These are phyloP conservation scores for Rubia yunnanensis DNA, from an alignment of 257 asterid species.

Conservation along the genomic window DNA sequence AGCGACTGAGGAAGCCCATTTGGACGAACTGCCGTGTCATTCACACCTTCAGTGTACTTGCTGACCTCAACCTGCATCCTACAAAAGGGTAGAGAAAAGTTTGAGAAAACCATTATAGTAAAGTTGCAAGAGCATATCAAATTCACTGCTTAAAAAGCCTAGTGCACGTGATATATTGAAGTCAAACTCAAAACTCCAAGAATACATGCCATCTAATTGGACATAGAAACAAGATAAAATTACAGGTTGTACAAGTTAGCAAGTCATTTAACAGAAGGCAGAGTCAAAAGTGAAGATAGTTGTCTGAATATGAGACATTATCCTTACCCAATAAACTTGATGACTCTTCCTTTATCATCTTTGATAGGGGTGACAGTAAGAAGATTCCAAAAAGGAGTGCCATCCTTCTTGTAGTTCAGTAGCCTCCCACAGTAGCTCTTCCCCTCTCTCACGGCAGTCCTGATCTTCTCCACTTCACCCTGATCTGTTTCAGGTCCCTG, in stretches of 20 bases:
- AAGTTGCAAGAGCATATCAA: not conserved
- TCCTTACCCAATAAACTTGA: constrained; percentile 86
- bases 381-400: constrained; percentile 95
- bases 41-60: constrained; percentile 90
- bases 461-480: constrained; percentile 71
- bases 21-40: constrained; percentile 73
- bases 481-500: constrained; percentile 91
- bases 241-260: not conserved
- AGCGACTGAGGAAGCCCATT: constrained; percentile 90
- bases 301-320: not conserved
- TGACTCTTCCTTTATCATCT: constrained; percentile 68
- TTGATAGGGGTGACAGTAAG: constrained; percentile 89
- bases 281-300: not conserved
- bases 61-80: constrained; percentile 99
- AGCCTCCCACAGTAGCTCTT: constrained; percentile 92
- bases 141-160: not conserved
- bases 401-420: constrained; percentile 88
- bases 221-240: no score
- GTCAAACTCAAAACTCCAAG: not conserved
- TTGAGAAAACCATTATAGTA: not conserved
- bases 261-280: no score
- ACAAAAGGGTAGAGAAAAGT: constrained; percentile 9
- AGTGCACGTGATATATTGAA: not conserved
- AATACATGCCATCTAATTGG: no score
- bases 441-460: constrained; percentile 60